These are phyloP conservation scores for Quercus lobata DNA, from an alignment of 331 rosid genomes.

Conservation along the genomic window DNA sequence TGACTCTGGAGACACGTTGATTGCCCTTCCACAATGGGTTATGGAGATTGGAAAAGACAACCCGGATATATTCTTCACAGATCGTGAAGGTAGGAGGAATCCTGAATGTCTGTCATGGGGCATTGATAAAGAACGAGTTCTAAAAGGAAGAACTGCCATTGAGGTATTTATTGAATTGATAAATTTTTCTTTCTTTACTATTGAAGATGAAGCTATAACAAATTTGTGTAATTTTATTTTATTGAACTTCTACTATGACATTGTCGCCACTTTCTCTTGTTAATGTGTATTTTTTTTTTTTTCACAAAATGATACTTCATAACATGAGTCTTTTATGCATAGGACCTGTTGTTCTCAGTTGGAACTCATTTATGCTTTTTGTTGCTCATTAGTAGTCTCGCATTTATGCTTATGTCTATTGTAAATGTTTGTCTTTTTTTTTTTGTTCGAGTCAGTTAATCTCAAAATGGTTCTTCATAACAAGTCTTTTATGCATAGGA, in stretches of 20 bases:
- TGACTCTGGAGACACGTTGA: slow-evolving; percentile 57
- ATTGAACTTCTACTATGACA: not conserved
- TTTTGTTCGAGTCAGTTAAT: not conserved
- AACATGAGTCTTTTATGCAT: not conserved
- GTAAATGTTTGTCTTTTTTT: not conserved
- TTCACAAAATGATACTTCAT: not conserved
- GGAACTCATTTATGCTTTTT: not conserved
- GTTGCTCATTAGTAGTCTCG: too few species aligned
- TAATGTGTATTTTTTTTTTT: not conserved
- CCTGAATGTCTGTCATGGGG: slow-evolving; percentile 95
- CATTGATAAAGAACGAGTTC: slow-evolving; percentile 84
- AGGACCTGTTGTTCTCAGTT: slow-evolving; percentile 3
- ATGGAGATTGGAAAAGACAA: slow-evolving; percentile 84
- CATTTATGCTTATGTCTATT: too few species aligned
- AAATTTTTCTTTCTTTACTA: not conserved
- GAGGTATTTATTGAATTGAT: slow-evolving; percentile 48
- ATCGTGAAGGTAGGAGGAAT: slow-evolving; percentile 94
- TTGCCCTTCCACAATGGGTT: slow-evolving; percentile 93
- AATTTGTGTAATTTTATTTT: not conserved
- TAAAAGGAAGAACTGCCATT: slow-evolving; percentile 91
- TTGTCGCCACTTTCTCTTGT: not conserved
- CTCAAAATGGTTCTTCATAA: not conserved
- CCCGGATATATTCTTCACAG: slow-evolving; percentile 90
- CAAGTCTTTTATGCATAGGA: not conserved
- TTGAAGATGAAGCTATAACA: slow-evolving; percentile 1